phyloP scores from a whole-genome alignment of 768 basidiomycete species.

The Boletus tomentosulus region DNA sequence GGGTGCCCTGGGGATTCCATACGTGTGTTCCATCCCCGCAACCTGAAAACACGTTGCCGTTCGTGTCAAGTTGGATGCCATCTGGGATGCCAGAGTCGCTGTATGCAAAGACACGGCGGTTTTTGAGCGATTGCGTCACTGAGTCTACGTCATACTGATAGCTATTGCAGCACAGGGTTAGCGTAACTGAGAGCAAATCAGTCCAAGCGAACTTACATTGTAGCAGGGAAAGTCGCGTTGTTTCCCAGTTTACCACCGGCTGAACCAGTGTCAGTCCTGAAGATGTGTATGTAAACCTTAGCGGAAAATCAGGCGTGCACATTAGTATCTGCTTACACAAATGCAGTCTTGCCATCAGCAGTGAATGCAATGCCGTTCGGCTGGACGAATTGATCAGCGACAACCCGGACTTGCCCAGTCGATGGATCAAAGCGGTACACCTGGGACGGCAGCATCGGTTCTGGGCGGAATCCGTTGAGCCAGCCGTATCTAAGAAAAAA shows the following conservation, averaged over 20 bases:
- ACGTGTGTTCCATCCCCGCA: constrained; percentile 70
- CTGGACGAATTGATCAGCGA: constrained; percentile 72
- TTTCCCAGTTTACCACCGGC: constrained; percentile 41
- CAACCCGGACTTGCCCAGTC: constrained; percentile 61
- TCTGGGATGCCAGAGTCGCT: constrained; percentile 63
- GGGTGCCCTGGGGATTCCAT: constrained; percentile 49
- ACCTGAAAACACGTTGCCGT: constrained; percentile 64
- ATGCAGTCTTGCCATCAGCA: constrained; percentile 59
- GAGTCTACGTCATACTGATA: constrained; percentile 68
- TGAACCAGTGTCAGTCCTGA: constrained; percentile 30
- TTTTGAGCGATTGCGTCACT: constrained; percentile 46
- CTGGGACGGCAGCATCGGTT: constrained; percentile 42
- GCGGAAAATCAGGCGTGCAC: constrained; percentile 3
- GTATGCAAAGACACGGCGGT: constrained; percentile 67
- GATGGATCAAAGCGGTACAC: constrained; percentile 50
- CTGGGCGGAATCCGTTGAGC: constrained; percentile 60
- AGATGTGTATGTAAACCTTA: constrained; percentile 15
- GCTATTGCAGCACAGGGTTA: constrained; percentile 30
- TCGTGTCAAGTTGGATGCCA: constrained; percentile 59
- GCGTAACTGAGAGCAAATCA: neutral
- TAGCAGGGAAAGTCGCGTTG: constrained; percentile 59
- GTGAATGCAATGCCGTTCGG: constrained; percentile 75
- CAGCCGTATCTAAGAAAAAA: constrained; percentile 52
- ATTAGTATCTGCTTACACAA: constrained; percentile 41
- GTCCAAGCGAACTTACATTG: constrained; percentile 46